Base-by-base conservation (phyloP, 2,329 filamentous ascomycete species). In the Phialemoniopsis sp. region DNA sequence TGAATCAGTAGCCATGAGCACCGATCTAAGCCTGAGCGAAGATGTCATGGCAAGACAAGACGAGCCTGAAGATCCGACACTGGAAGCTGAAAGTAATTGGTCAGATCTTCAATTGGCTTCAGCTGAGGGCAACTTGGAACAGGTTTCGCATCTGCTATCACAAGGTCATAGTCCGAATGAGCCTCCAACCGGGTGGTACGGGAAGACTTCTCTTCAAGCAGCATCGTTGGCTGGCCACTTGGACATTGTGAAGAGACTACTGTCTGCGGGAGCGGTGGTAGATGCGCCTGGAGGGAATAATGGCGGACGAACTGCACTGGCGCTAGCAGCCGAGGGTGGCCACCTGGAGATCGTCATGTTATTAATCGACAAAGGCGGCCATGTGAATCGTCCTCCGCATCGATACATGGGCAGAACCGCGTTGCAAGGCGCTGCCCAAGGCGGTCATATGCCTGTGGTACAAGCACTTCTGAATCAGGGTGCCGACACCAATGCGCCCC, bases 301-400 rank as follows among this genome's bases (percentile, higher is more conserved):
- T 52, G 59, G 46, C 61, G 62, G 39, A 46, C 57, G 43, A 55
- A 73, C 47, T 55, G 66, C 52, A 46, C 64, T 58, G 53, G 68
- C 49, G 54, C 51, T 48, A 43, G 64, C 56, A 54, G 71, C 51
- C 15, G 41, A 53, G 4, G 44, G 36, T 4, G 56, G 56, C 6
- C 43, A 44, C 13, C 3, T 46, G 0, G 41, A 45, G 1, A 39
- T 64, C 5, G 51, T 58, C 6, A 37, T 46, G 4, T 39, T 46
- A 1, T 40, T 67, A 4, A 43, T 68, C 2, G 37, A 41, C 16
- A 40, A 46, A 2, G 57, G 59, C 0, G 58, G 59, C 0, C 47
- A 56, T 32, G 39, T 64, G 2, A 53, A 64, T n/a, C 51, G 46
- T 37, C 52, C 38, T 47, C 54, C 45, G 43, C 50, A 36, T 47